These are phyloP conservation scores for Chamaecrista fasciculata DNA, from an alignment of 306 rosid genomes.

Conservation along the genomic window DNA sequence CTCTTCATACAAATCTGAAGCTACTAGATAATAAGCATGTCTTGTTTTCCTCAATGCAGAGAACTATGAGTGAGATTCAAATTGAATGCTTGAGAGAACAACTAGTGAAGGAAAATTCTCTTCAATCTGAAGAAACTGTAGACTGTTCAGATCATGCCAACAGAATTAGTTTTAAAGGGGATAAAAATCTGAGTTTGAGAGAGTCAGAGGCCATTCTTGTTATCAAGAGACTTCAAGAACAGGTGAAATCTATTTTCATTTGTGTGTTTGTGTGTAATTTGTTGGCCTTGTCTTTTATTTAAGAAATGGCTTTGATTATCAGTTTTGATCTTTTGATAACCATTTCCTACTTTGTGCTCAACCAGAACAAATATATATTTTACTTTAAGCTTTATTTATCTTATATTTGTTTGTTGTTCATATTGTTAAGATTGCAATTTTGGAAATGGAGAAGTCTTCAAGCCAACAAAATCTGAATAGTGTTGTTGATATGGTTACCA, in stretches of 20 bases:
- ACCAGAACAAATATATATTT: background rate
- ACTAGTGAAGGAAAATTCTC: constrained; percentile 43
- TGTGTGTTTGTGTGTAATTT: background rate
- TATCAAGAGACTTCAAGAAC: constrained; percentile 86
- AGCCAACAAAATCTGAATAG: constrained; percentile 72
- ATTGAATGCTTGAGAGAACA: constrained; percentile 61
- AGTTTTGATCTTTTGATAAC: background rate
- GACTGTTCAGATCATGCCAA: constrained; percentile 37
- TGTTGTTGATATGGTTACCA: constrained; percentile 68
- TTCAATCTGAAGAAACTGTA: constrained; percentile 28
- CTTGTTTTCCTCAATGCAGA: constrained; percentile 47
- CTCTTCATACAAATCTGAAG: constrained; percentile 19
- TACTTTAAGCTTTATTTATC: background rate
- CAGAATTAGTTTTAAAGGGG: constrained; percentile 40
- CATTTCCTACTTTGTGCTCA: constrained; percentile 24
- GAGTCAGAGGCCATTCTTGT: constrained; percentile 72
- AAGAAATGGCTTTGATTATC: background rate
- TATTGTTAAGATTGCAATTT: constrained; percentile 61
- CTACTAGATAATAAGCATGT: constrained; percentile 1
- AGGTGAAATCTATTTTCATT: constrained; percentile 40
- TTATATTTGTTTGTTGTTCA: constrained; percentile 6
- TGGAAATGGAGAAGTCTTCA: constrained; percentile 77
- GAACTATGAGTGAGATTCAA: constrained; percentile 62
- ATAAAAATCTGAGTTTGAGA: constrained; percentile 41
- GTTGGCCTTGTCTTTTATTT: background rate